These are phyloP conservation scores for Botrytis elliptica DNA, from an alignment of 2,329 filamentous ascomycete genomes.

Conservation along the genomic window DNA sequence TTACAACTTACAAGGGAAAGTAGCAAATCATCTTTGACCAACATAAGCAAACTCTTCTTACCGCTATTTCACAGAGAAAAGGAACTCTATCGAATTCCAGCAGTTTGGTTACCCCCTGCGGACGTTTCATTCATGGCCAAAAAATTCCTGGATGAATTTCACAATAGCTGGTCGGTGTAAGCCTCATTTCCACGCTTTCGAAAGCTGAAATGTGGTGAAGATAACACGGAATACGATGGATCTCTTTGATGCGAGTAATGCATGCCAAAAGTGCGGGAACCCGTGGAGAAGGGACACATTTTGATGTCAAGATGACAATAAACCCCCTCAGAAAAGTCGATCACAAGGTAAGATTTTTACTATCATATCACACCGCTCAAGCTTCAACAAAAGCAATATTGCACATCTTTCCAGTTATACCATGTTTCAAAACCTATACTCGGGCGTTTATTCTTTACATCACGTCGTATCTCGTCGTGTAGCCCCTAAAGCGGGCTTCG, in stretches of 20 bases:
- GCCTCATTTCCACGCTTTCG: slow-evolving; percentile 4
- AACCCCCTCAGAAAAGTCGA: background rate
- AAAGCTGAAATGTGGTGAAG: slow-evolving; percentile 6
- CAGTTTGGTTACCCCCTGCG: slow-evolving; percentile 2
- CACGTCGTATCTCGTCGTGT: background rate
- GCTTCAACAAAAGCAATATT: background rate
- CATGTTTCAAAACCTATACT: background rate
- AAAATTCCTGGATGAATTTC: background rate
- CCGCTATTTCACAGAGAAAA: background rate
- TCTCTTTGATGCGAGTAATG: background rate
- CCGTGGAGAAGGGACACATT: background rate
- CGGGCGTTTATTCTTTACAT: background rate
- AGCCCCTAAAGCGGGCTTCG: background rate
- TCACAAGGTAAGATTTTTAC: background rate
- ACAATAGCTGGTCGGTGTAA: slow-evolving; percentile 6
- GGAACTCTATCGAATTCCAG: background rate
- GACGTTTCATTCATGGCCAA: background rate
- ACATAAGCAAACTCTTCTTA: background rate
- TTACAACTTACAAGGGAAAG: background rate
- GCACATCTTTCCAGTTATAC: slow-evolving; percentile 1
- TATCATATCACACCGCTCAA: slow-evolving; percentile 7
- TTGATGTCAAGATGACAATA: background rate
- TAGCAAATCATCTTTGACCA: background rate
- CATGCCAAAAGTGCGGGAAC: background rate
- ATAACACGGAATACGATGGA: background rate